Base-by-base conservation (phyloP, 805 yeast species). In the Torulaspora indica region DNA sequence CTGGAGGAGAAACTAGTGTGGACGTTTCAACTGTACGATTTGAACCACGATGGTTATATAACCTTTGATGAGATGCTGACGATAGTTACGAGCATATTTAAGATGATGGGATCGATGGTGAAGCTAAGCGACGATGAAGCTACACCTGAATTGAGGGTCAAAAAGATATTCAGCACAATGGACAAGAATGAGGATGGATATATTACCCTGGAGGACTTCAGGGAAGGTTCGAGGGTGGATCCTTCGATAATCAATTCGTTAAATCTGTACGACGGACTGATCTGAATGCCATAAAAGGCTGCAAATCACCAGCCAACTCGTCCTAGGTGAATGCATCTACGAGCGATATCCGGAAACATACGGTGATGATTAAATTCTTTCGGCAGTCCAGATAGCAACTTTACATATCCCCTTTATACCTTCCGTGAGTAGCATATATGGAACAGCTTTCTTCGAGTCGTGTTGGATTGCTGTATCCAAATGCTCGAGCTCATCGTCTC, bases 401-500 rank as follows among this genome's bases (percentile, higher is more conserved):
- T 77, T 76, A 61, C 97, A 90, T 1, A 90, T 79, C 39, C 73
- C 61, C 63, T 90, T 91, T 53, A 93, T 89, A 5, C 82, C 78
- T 62, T 91, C 98, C 0, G 97, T 91, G 38, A 93, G 72, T 27
- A 91, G 63, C 75, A 85, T 76, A 66, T 93, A 93, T 1, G 98
- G 98, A 39, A 87, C 85, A 2, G 98, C 98, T 55, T 81, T 79
- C 53, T 89, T 86, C 0, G 98, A 90, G 62, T 91, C 98, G 58
- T 93, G 75, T 54, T 85, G 84, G 15, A 93, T 78, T 0, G 98
- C 98, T 0, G 96, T 91, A 54, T 93, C 88, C 54, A 93, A 73
- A 70, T 93, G 98, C 66, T 91, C 98, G 48, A 91, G 72, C 65
- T 91, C 98, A 40, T 91, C 95, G 61, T 91, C 98, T 61, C 98